phyloP scores from a whole-genome alignment of 768 basidiomycete genomes.

The Hypholoma sublateritium region DNA sequence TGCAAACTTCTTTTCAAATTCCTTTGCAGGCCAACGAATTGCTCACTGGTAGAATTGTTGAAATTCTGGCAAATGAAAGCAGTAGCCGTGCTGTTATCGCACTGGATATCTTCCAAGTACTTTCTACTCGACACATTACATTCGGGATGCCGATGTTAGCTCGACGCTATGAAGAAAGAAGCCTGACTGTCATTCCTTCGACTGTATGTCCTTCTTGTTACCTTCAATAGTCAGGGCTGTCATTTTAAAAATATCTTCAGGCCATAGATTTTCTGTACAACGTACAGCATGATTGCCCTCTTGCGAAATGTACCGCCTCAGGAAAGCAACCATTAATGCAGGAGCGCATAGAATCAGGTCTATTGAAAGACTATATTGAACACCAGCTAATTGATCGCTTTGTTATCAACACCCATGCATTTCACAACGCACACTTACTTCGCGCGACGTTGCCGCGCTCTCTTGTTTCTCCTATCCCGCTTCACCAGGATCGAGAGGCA shows the following conservation, averaged over 20 bases:
- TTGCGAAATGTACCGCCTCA: slow-evolving; percentile 10
- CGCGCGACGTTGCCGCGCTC: slow-evolving; percentile 5
- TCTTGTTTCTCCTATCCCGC: slow-evolving; percentile 11
- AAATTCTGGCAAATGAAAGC: slow-evolving; percentile 15
- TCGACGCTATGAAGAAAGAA: slow-evolving; percentile 7
- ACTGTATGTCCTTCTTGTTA: slow-evolving; percentile 5
- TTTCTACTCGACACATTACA: slow-evolving; percentile 8
- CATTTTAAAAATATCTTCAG: background rate
- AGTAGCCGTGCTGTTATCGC: slow-evolving; percentile 8
- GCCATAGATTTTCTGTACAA: slow-evolving; percentile 17
- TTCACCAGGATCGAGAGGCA: background rate
- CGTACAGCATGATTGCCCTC: slow-evolving; percentile 22
- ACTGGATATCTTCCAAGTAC: slow-evolving; percentile 19
- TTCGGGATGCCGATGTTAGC: slow-evolving; percentile 22
- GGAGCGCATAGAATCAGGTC: slow-evolving; percentile 4
- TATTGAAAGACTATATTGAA: slow-evolving; percentile 6
- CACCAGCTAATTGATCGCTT: slow-evolving; percentile 11
- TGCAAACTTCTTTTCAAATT: background rate
- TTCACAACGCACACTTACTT: slow-evolving; percentile 18
- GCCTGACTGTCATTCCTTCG: slow-evolving; percentile 9
- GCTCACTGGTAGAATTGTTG: slow-evolving; percentile 16
- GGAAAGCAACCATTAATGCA: slow-evolving; percentile 11
- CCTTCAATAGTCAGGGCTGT: background rate
- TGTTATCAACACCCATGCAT: slow-evolving; percentile 18
- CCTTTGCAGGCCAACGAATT: slow-evolving; percentile 1